A percentile compares a stretch with the other conserved stretches of the same genome.
These are phyloP conservation scores for Trichomonascaceae sp. DNA, from an alignment of 1,139 yeast genomes.

Conservation along the genomic window DNA sequence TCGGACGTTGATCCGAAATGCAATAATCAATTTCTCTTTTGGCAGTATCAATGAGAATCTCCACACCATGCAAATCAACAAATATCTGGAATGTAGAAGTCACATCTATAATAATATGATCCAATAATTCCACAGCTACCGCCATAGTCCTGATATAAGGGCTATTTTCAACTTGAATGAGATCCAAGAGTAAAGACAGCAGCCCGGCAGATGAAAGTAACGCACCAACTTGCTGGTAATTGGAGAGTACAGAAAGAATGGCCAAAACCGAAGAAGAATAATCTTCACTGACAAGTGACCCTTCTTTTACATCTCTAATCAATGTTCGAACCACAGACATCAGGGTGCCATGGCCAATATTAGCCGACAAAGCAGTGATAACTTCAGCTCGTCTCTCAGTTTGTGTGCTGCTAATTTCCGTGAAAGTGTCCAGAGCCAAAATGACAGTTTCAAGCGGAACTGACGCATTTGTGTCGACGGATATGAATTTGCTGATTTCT, in stretches of 20 bases:
- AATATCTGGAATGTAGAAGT: slow-evolving; percentile 52
- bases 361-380: slow-evolving; percentile 79
- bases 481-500: slow-evolving; percentile 63
- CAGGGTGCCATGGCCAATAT: slow-evolving; percentile 77
- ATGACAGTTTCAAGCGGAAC: slow-evolving; percentile 46
- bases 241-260: slow-evolving; percentile 26
- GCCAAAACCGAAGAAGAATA: slow-evolving; percentile 26
- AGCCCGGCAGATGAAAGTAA: slow-evolving; percentile 65
- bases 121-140: slow-evolving; percentile 59
- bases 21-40: slow-evolving; percentile 66
- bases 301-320: slow-evolving; percentile 41
- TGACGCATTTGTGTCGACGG: slow-evolving; percentile 41
- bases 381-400: slow-evolving; percentile 73
- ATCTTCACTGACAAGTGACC: slow-evolving; percentile 33
- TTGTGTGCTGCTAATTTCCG: slow-evolving; percentile 56
- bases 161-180: slow-evolving; percentile 43
- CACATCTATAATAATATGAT: slow-evolving; percentile 46
- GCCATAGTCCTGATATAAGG: slow-evolving; percentile 52
- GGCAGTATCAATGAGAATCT: slow-evolving; percentile 52
- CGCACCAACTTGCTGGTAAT: slow-evolving; percentile 26
- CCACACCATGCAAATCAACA: slow-evolving; percentile 61
- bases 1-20: slow-evolving; percentile 44
- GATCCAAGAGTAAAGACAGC: slow-evolving; percentile 57
- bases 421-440: slow-evolving; percentile 63
- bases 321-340: slow-evolving; percentile 67